Evolutionary conservation across 2,329 filamentous ascomycete genomes (phyloP).

Genomic region (Colletotrichum theobromicola): DNA sequence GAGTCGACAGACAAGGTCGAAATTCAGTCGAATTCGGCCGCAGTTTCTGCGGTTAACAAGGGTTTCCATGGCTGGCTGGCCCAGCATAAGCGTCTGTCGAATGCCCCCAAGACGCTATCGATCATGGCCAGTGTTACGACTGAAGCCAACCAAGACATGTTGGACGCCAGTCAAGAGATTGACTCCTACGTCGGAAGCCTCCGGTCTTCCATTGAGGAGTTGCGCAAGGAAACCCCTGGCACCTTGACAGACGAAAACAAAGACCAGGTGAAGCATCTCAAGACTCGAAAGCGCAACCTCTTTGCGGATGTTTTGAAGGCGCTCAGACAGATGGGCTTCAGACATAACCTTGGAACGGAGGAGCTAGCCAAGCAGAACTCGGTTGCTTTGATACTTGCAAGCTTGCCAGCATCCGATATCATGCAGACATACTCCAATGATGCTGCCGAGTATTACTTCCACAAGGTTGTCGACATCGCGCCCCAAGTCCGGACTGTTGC

Average conservation of each 20-base stretch:
- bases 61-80: constrained; percentile 43
- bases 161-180: constrained; percentile 40
- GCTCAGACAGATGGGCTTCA: constrained; percentile 87
- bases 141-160: not conserved
- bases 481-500: constrained; percentile 69
- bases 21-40: constrained; percentile 19
- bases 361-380: constrained; percentile 76
- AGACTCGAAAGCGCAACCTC: constrained; percentile 86
- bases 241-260: constrained; percentile 89
- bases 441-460: constrained; percentile 74
- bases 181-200: constrained; percentile 74
- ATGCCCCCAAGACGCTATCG: constrained; percentile 71
- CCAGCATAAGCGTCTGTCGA: constrained; percentile 70
- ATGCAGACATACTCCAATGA: constrained; percentile 29
- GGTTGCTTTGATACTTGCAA: constrained; percentile 71
- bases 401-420: constrained; percentile 28
- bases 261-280: constrained; percentile 82
- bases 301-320: constrained; percentile 88
- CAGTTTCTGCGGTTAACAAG: constrained; percentile 36
- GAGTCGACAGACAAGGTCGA: constrained; percentile 26
- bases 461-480: constrained; percentile 78
- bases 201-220: constrained; percentile 69
- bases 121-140: constrained; percentile 72
- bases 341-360: constrained; percentile 78
- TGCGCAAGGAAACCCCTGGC: constrained; percentile 83